Conservation (phyloP, 2,329 filamentous ascomycete genomes). For the Paraphoma sp. region DNA sequence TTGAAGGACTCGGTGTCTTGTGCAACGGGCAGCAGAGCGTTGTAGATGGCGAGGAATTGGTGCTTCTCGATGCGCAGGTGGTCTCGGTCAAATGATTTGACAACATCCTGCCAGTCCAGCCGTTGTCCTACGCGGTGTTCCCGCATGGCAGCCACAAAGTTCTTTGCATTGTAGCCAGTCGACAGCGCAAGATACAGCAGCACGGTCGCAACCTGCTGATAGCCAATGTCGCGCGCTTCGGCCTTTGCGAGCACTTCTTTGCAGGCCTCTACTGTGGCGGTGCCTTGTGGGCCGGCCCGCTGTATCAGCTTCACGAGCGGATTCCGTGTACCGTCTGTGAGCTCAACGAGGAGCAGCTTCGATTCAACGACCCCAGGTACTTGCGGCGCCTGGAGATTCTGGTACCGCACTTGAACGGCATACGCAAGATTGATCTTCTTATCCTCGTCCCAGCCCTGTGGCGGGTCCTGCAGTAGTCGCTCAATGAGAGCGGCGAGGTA, state of each 20-base stretch:
- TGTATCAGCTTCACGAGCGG: conserved; percentile 72
- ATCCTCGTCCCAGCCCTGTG: conserved; percentile 81
- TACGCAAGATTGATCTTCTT: conserved; percentile 72
- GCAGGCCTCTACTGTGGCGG: conserved; percentile 74
- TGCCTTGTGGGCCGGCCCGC: conserved; percentile 75
- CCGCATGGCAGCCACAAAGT: conserved; percentile 65
- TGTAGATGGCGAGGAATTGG: conserved; percentile 84
- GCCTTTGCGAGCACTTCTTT: conserved; percentile 64
- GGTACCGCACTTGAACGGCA: conserved; percentile 69
- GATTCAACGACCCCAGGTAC: conserved; percentile 74
- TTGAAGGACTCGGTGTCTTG: conserved; percentile 70
- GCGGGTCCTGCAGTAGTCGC: conserved; percentile 84
- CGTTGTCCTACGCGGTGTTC: conserved; percentile 62
- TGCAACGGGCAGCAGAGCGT: conserved; percentile 77
- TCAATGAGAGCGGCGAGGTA: conserved; percentile 84
- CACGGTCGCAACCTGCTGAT: conserved; percentile 82
- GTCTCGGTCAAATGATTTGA: conserved; percentile 81
- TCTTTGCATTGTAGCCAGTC: conserved; percentile 71
- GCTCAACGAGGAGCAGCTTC: conserved; percentile 71
- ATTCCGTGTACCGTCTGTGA: conserved; percentile 67
- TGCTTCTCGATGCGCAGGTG: conserved; percentile 75
- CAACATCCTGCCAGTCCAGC: conserved; percentile 72
- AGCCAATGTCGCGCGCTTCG: conserved; percentile 70
- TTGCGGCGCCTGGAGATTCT: conserved; percentile 64
- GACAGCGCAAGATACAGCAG: conserved; percentile 73